These are phyloP conservation scores for Pseudonitzschia multiseries DNA, from an alignment of 108 stramenopile genomes.

Conservation along the genomic window DNA sequence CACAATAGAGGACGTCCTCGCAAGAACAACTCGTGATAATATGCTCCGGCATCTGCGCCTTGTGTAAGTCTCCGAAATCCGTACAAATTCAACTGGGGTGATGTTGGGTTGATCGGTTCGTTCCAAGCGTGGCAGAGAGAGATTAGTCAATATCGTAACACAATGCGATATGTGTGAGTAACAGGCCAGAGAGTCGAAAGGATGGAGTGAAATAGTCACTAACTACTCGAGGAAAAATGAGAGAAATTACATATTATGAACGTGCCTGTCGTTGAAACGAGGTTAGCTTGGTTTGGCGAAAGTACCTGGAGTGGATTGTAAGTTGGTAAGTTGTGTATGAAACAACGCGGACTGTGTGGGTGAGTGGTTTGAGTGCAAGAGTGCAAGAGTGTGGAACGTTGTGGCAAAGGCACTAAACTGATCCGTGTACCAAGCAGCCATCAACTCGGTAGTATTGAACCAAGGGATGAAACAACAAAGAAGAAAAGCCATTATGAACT, in stretches of 20 bases:
- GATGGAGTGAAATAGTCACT: background rate
- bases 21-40: constrained; percentile 86
- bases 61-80: constrained; percentile 90
- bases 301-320: constrained; percentile 41
- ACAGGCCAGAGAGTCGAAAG: background rate
- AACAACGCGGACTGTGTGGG: background rate
- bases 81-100: constrained; percentile 78
- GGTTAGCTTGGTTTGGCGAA: constrained; percentile 85
- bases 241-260: background rate
- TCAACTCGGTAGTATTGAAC: too few relatives aligned
- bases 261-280: constrained; percentile 69
- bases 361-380: background rate
- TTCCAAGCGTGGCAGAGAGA: background rate
- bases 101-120: too few relatives aligned
- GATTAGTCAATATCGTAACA: background rate
- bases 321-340: background rate
- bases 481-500: background rate
- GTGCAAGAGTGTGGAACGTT: too few relatives aligned
- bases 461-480: background rate
- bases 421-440: too few relatives aligned
- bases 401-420: too few relatives aligned
- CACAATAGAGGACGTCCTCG: constrained; percentile 73
- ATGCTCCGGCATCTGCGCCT: constrained; percentile 82
- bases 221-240: background rate
- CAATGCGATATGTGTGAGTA: background rate